phyloP scores from a whole-genome alignment of 225 moss, liverwort and hornwort genomes.

The Sphagnum contortum region DNA sequence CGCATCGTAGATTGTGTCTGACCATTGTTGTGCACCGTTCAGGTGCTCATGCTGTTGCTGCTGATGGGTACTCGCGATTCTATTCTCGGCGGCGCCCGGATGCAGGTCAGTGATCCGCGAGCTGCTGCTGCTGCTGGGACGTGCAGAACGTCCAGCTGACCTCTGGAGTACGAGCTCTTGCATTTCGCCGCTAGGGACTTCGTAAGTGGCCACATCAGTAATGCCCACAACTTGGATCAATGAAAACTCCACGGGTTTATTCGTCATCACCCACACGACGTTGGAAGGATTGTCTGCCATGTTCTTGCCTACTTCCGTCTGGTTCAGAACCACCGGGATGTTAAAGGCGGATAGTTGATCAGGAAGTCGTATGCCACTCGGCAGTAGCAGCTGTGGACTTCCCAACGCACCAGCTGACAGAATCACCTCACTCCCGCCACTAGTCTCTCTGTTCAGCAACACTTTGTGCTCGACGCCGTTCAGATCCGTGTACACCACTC shows the following conservation, averaged over 20 bases:
- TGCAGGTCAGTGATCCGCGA: too few relatives aligned
- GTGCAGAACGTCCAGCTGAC: too few relatives aligned
- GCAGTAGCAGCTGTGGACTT: constrained; percentile 51
- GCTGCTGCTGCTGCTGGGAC: too few relatives aligned
- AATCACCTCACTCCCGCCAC: constrained; percentile 27
- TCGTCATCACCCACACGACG: constrained; percentile 31
- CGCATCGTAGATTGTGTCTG: too few relatives aligned
- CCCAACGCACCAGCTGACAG: constrained; percentile 44
- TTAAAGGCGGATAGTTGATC: constrained; percentile 28
- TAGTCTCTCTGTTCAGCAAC: constrained; percentile 1
- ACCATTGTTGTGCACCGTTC: too few relatives aligned
- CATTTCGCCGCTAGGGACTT: constrained; percentile 36
- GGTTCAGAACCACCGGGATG: constrained; percentile 31
- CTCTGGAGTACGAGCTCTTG: too few relatives aligned
- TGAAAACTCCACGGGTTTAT: constrained; percentile 25
- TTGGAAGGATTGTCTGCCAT: constrained; percentile 60
- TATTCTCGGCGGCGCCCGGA: too few relatives aligned
- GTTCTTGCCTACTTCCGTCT: constrained; percentile 15
- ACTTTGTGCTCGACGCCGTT: constrained; percentile 25
- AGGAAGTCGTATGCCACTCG: constrained; percentile 49
- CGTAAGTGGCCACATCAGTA: constrained; percentile 35
- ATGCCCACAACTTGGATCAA: constrained; percentile 45
- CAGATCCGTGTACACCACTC: constrained; percentile 35
- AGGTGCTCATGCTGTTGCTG: too few relatives aligned
- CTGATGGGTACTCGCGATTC: too few relatives aligned